A percentile compares a stretch with the other conserved stretches of the same genome.
Evolutionary conservation across 768 basidiomycete species (phyloP).

Genomic region (Boletellus sp.): DNA sequence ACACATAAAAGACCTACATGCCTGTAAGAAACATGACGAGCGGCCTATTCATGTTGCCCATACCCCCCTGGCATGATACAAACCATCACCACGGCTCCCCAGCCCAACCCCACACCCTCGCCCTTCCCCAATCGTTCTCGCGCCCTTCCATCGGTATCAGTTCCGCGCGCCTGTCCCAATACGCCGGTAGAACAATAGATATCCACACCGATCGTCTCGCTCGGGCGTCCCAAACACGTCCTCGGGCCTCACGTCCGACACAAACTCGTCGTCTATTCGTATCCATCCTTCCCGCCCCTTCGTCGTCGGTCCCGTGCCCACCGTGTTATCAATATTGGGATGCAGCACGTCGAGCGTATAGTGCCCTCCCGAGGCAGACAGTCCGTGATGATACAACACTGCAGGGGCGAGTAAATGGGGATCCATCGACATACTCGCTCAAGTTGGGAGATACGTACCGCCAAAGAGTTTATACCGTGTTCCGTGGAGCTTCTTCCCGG

Average conservation of each 20-base stretch:
- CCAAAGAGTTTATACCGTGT: conserved; percentile 80
- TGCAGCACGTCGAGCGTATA: conserved; percentile 91
- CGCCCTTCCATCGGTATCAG: neutral
- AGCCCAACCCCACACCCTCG: neutral
- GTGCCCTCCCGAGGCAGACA: conserved; percentile 87
- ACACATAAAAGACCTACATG: neutral
- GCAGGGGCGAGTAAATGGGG: neutral
- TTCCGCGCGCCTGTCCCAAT: conserved; percentile 32
- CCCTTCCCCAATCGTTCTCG: neutral
- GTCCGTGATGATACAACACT: conserved; percentile 94
- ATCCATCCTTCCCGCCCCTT: conserved; percentile 72
- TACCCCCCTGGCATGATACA: too few relatives aligned
- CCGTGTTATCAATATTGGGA: conserved; percentile 52
- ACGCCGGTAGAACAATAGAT: conserved; percentile 81
- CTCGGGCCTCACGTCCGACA: conserved; percentile 63
- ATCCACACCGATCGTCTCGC: conserved; percentile 70
- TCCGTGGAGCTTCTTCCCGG: conserved; percentile 43
- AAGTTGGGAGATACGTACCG: conserved; percentile 39
- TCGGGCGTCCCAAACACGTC: conserved; percentile 64
- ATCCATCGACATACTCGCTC: too few relatives aligned
- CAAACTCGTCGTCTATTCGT: conserved; percentile 89
- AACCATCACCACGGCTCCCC: too few relatives aligned
- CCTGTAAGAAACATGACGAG: too few relatives aligned
- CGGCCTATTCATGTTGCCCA: too few relatives aligned
- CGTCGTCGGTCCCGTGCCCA: conserved; percentile 8